Evolutionary conservation across 768 basidiomycete species (phyloP), one percentile per base, ranked within the genome.

Genomic region (Clavaria fumosa): DNA sequence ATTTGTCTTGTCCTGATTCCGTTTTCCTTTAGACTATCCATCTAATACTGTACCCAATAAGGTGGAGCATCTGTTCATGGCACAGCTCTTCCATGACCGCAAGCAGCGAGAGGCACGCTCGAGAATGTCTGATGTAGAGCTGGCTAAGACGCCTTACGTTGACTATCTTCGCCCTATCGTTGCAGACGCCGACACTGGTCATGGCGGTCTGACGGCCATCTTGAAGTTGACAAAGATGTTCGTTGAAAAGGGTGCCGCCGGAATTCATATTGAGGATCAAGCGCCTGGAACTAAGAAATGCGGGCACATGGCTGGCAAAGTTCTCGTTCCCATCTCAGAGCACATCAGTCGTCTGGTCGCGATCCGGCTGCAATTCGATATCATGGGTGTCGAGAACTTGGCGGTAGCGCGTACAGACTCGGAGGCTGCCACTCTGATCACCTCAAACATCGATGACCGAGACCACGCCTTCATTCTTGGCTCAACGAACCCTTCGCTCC

Each of bases 191-290:
- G 95, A 99, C 56, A 97, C 95, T 17, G 93, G 93, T 4, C 93
- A 97, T 53, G 93, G 93, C 50, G 93, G 93, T 44, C 63, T 97
- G 48, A 96, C 91, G n/a, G 90, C 95, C 12, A 77, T 88, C 43
- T 93, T 97, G 88, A 97, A 96, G 63, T 75, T 99, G 43, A 75
- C 95, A 41, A 99, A 99, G 62, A 77, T 99, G 72, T 96, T 99
- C 53, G 89, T 96, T 46, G 95, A 99, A 62, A 85, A 89, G 50
- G 93, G 95, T 44, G 95, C 95, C 0, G 91, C 95, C 11, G 95
- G 93, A 15, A 88, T 99, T 37, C 95, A 99, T 56, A 69, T 99
- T 52, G 95, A 99, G 53, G 95, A 99, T 52, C 95, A 99, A 57
- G 91, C 90, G 9, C 80, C 91, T 0, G 90, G 91, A 15, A 95